Conservation (phyloP, 306 rosid species). For the Heteromeles arbutifolia region DNA sequence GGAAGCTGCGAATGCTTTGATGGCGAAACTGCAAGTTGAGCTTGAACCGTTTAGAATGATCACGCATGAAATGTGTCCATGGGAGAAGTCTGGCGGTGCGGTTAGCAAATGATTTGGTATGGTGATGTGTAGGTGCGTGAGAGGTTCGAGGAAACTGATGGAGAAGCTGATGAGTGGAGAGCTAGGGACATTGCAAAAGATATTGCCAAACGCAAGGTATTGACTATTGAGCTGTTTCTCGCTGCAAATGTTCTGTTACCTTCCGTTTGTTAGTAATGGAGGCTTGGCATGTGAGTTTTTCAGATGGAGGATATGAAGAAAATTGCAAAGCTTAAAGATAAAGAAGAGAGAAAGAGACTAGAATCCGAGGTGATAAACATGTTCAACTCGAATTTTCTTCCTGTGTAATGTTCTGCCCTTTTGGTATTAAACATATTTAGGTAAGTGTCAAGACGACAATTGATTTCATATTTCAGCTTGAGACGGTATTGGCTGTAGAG, state of each 20-base stretch:
- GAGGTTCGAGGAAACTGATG: slow-evolving; percentile 51
- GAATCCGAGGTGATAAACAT: slow-evolving; percentile 60
- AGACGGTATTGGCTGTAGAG: slow-evolving; percentile 70
- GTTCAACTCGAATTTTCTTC: neutral
- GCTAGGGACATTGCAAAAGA: slow-evolving; percentile 81
- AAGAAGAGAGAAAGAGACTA: slow-evolving; percentile 75
- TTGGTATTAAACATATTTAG: neutral
- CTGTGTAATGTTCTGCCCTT: neutral
- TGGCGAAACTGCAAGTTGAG: slow-evolving; percentile 47
- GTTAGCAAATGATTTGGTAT: slow-evolving; percentile 24
- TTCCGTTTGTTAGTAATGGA: neutral
- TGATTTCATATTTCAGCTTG: slow-evolving; percentile 52
- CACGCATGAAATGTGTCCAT: slow-evolving; percentile 48
- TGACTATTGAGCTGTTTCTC: slow-evolving; percentile 12
- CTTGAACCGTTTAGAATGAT: slow-evolving; percentile 57
- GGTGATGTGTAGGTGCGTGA: slow-evolving; percentile 43
- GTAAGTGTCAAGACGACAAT: neutral
- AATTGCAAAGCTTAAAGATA: slow-evolving; percentile 72
- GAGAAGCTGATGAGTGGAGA: slow-evolving; percentile 90
- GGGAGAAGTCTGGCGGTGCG: slow-evolving; percentile 62
- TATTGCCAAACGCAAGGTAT: slow-evolving; percentile 72
- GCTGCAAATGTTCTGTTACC: neutral
- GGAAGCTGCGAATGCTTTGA: slow-evolving; percentile 55
- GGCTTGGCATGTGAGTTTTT: slow-evolving; percentile 21
- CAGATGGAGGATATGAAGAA: slow-evolving; percentile 83